phyloP scores from a whole-genome alignment of 2,329 filamentous ascomycete species.

The Diaporthe velutina region DNA sequence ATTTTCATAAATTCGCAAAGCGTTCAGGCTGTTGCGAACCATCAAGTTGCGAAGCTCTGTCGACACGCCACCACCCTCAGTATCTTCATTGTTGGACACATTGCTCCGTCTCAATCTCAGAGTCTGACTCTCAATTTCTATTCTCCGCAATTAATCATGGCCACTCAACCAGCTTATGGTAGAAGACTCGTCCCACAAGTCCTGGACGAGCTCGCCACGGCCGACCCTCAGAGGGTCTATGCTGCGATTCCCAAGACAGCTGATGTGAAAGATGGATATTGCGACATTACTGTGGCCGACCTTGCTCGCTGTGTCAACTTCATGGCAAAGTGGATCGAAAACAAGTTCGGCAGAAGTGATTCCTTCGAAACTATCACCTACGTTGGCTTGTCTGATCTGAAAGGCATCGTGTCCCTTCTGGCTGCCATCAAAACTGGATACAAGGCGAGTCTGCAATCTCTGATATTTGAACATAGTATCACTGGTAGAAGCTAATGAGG shows the following conservation, averaged over 20 bases:
- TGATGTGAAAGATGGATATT: conserved; percentile 41
- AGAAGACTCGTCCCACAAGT: not conserved
- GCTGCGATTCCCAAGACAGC: conserved; percentile 42
- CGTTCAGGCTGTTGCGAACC: too few relatives aligned
- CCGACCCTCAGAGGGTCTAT: conserved; percentile 40
- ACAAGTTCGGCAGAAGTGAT: conserved; percentile 41
- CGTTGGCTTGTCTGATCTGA: conserved; percentile 48
- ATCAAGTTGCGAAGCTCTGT: too few relatives aligned
- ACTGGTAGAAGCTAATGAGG: not conserved
- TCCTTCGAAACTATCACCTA: conserved; percentile 47
- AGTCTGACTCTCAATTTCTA: too few relatives aligned
- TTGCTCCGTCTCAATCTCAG: too few relatives aligned
- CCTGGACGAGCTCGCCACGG: conserved; percentile 32
- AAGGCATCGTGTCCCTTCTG: conserved; percentile 48
- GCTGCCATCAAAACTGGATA: conserved; percentile 54
- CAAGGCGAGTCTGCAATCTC: conserved; percentile 43
- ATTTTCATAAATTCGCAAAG: too few relatives aligned
- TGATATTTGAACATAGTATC: not conserved
- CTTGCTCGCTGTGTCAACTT: conserved; percentile 45
- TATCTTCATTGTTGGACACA: too few relatives aligned
- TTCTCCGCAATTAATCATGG: too few relatives aligned
- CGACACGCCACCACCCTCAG: too few relatives aligned
- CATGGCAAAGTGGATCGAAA: conserved; percentile 46
- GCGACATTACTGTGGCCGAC: conserved; percentile 43
- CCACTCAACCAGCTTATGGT: not conserved